These are phyloP conservation scores for Annulohypoxylon nitens DNA, from an alignment of 495 filamentous ascomycete genomes.

Conservation along the genomic window DNA sequence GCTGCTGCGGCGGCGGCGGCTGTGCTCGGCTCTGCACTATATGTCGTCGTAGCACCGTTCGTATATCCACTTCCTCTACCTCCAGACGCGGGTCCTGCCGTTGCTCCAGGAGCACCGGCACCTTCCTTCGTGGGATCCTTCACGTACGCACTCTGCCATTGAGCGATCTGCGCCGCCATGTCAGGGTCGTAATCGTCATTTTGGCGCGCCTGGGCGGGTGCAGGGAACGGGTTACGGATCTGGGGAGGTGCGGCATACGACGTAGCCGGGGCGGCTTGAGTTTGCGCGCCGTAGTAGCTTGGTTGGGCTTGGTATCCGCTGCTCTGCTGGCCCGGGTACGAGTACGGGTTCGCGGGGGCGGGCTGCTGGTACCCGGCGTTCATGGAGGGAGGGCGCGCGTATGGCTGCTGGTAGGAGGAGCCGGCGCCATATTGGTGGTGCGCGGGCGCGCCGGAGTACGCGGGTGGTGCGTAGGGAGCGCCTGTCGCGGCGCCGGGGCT, in stretches of 20 bases:
- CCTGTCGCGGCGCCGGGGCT: conserved; percentile 43
- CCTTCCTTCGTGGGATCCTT: conserved; percentile 59
- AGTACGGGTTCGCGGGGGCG: conserved; percentile 49
- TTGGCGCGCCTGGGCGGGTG: conserved; percentile 63
- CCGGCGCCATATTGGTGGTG: conserved; percentile 52
- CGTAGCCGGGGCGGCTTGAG: conserved; percentile 50
- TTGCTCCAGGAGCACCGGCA: conserved; percentile 24
- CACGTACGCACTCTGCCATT: conserved; percentile 95
- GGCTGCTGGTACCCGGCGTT: conserved; percentile 49
- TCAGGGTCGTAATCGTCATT: conserved; percentile 76
- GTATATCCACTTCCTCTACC: conserved; percentile 32
- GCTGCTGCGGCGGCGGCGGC: conserved; percentile 52
- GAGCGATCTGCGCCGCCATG: conserved; percentile 91
- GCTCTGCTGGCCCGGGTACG: conserved; percentile 56
- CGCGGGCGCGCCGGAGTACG: conserved; percentile 51
- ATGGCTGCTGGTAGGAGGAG: conserved; percentile 51
- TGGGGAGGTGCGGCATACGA: conserved; percentile 73
- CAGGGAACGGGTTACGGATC: conserved; percentile 88
- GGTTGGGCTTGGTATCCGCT: conserved; percentile 65
- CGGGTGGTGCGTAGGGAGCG: conserved; percentile 52
- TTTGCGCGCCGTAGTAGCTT: conserved; percentile 58
- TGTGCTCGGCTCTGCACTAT: conserved; percentile 45
- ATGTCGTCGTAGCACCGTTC: conserved; percentile 39
- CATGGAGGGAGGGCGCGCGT: conserved; percentile 52
- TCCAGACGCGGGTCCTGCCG: conserved; percentile 35